Percentiles rank a stretch among this genome's conserved stretches.
These are phyloP conservation scores for Ascosphaera apis DNA, from an alignment of 2,329 filamentous ascomycete species.

Conservation along the genomic window DNA sequence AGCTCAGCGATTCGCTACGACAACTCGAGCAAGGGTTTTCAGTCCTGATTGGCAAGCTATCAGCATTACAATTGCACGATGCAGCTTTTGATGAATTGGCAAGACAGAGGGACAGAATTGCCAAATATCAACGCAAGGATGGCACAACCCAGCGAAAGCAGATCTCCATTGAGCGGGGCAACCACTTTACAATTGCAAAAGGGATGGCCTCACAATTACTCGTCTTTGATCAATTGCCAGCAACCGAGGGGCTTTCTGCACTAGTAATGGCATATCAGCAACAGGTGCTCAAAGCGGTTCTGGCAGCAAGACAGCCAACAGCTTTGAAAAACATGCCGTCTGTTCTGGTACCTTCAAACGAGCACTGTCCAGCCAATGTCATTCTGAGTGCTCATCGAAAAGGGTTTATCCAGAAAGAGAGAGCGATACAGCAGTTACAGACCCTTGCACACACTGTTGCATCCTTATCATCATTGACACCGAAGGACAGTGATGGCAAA, in stretches of 20 bases:
- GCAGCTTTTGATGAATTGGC: constrained; percentile 19
- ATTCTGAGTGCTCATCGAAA: constrained; percentile 17
- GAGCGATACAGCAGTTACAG: constrained; percentile 22
- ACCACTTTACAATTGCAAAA: no score
- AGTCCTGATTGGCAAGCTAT: constrained; percentile 18
- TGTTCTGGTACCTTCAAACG: constrained; percentile 13
- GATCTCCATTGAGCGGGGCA: no score
- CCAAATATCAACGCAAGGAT: constrained; percentile 1
- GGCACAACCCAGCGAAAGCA: constrained; percentile 4
- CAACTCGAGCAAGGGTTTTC: constrained; percentile 21
- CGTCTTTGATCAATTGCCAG: constrained; percentile 11
- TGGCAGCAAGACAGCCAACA: constrained; percentile 12
- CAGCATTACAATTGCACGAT: constrained; percentile 18
- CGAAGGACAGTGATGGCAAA: constrained; percentile 4
- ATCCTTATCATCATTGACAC: constrained; percentile 11
- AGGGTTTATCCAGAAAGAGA: constrained; percentile 15
- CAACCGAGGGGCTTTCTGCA: constrained; percentile 10
- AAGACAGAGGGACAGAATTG: constrained; percentile 15
- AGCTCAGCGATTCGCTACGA: constrained; percentile 15
- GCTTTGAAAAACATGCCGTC: constrained; percentile 13
- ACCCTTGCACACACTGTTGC: constrained; percentile 19
- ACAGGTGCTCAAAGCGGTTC: constrained; percentile 17
- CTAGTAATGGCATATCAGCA: constrained; percentile 19
- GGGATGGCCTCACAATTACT: no score
- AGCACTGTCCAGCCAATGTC: constrained; percentile 17